Conservation (phyloP, 176 grass and related monocot genomes). For the Melocanna baccifera region DNA sequence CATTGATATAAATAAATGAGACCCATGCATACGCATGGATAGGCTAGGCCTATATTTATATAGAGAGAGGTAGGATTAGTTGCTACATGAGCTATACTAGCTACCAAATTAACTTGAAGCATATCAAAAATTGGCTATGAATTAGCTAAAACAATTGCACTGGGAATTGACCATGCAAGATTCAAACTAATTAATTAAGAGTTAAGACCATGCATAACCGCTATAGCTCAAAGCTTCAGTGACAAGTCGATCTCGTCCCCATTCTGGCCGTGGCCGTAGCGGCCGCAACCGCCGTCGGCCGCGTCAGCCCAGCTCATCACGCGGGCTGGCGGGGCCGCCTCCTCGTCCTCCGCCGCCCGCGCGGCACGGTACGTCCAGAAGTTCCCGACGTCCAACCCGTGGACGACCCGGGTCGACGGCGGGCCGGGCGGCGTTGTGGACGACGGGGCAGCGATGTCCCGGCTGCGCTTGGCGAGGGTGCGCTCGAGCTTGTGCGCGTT, state of each 20-base stretch:
- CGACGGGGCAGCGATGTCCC: neutral
- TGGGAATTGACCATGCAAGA: neutral
- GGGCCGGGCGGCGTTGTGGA: neutral
- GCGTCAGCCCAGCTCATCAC: neutral
- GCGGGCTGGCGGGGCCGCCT: neutral
- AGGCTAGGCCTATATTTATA: neutral
- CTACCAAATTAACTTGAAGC: neutral
- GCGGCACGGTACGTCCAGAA: neutral
- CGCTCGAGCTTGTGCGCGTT: slow-evolving; percentile 99
- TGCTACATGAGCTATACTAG: neutral
- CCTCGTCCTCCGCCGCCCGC: neutral
- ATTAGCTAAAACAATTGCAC: neutral
- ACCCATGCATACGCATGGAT: neutral
- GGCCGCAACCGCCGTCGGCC: neutral
- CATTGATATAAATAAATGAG: neutral
- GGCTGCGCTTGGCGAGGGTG: slow-evolving; percentile 69
- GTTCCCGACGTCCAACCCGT: neutral
- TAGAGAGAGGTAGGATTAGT: neutral
- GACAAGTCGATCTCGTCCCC: slow-evolving; percentile 50
- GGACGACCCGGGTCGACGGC: neutral
- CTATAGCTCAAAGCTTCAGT: slow-evolving; percentile 45
- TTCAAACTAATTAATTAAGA: neutral
- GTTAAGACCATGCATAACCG: neutral
- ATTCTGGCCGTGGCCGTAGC: neutral
- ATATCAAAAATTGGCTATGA: neutral